Conservation (phyloP, 2,329 filamentous ascomycete species). For the Whalleya microplaca region DNA sequence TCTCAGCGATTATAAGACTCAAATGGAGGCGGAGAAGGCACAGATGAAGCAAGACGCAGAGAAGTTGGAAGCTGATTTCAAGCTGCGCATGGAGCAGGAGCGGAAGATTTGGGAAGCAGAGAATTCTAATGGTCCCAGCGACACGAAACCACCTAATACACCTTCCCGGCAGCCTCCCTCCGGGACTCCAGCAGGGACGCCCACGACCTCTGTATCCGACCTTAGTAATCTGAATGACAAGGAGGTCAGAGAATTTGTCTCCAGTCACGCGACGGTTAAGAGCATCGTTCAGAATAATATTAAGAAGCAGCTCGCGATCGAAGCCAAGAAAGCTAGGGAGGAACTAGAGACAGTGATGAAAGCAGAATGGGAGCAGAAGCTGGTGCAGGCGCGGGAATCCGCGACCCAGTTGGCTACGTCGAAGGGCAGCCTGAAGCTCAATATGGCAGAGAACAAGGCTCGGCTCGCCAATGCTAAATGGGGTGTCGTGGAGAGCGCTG, state of each 20-base stretch:
- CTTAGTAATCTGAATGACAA: slow-evolving; percentile 56
- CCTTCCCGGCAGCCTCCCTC: slow-evolving; percentile 45
- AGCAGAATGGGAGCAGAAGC: slow-evolving; percentile 56
- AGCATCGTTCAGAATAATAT: slow-evolving; percentile 64
- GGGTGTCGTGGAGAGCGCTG: slow-evolving; percentile 78
- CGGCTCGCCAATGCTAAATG: slow-evolving; percentile 71
- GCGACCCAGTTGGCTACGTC: slow-evolving; percentile 75
- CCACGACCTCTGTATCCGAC: slow-evolving; percentile 42
- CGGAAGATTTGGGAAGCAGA: slow-evolving; percentile 37
- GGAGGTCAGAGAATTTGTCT: slow-evolving; percentile 60
- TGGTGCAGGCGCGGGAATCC: slow-evolving; percentile 59
- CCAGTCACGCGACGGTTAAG: slow-evolving; percentile 60
- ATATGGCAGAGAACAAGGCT: slow-evolving; percentile 75
- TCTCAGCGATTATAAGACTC: slow-evolving; percentile 64
- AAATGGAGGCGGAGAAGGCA: slow-evolving; percentile 54
- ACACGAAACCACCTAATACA: slow-evolving; percentile 39
- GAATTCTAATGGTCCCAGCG: slow-evolving; percentile 20
- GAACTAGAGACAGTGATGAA: slow-evolving; percentile 54
- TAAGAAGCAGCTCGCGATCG: slow-evolving; percentile 69
- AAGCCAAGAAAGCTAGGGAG: slow-evolving; percentile 63
- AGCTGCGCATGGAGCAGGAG: slow-evolving; percentile 36
- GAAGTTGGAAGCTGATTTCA: slow-evolving; percentile 60
- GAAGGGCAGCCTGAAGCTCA: slow-evolving; percentile 74
- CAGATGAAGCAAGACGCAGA: slow-evolving; percentile 67
- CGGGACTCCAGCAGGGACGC: slow-evolving; percentile 41